Conservation (phyloP, 1,284 basidiomycete species). For the Gymnopus androsaceus region DNA sequence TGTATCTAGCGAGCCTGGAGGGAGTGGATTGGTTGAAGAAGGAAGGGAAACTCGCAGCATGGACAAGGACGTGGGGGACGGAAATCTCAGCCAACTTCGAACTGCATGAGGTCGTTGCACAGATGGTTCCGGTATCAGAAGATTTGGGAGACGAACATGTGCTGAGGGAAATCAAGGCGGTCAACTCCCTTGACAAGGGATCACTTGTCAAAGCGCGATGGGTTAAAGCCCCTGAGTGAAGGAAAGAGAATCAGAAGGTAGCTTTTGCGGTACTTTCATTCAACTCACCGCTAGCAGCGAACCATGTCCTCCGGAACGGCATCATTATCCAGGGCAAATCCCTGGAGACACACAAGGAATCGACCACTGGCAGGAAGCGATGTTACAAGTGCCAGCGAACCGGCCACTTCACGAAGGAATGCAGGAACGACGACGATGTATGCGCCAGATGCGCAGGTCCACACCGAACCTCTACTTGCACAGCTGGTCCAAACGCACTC, state of each 20-base stretch:
- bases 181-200: neutral
- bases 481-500: neutral
- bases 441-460: conserved; percentile 17
- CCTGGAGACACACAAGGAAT: conserved; percentile 4
- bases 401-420: conserved; percentile 3
- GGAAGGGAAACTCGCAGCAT: too few relatives aligned
- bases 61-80: too few relatives aligned
- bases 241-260: neutral
- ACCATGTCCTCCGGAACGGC: neutral
- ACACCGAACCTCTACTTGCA: conserved; percentile 14
- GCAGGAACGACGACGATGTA: neutral
- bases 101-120: too few relatives aligned
- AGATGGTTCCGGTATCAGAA: too few relatives aligned
- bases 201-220: neutral
- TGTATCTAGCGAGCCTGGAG: too few relatives aligned
- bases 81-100: too few relatives aligned
- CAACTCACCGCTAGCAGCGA: neutral
- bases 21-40: too few relatives aligned
- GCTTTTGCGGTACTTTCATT: conserved; percentile 1
- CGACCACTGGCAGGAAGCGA: neutral
- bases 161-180: too few relatives aligned
- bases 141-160: too few relatives aligned
- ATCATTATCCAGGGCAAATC: conserved; percentile 8
- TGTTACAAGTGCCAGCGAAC: conserved; percentile 13
- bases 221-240: neutral